Conservation (phyloP, 2,329 filamentous ascomycete genomes). For the Pseudocercospora cruenta region DNA sequence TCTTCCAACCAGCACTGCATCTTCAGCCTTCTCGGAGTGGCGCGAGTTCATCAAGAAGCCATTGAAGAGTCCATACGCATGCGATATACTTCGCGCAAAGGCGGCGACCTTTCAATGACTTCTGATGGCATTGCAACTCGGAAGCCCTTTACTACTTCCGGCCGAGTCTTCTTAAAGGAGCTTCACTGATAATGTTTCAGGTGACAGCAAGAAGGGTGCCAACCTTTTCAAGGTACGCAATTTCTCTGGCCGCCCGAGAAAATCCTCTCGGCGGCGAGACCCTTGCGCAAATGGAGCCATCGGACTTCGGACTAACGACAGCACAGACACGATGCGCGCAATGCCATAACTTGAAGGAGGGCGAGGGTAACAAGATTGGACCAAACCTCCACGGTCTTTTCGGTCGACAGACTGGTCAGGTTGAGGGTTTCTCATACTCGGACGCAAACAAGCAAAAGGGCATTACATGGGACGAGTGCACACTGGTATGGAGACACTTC, state of each 20-base stretch:
- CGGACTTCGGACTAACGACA: slow-evolving; percentile 12
- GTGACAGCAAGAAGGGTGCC: slow-evolving; percentile 94
- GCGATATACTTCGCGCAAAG: not conserved
- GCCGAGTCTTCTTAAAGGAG: not conserved
- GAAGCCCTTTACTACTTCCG: not conserved
- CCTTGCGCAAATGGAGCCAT: not conserved
- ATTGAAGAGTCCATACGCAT: not conserved
- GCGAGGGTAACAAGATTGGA: slow-evolving; percentile 96
- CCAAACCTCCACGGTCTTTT: slow-evolving; percentile 97
- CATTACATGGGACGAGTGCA: slow-evolving; percentile 82
- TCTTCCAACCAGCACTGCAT: not conserved
- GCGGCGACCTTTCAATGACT: not conserved
- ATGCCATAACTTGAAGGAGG: slow-evolving; percentile 94
- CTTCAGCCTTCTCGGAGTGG: not conserved
- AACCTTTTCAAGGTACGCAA: slow-evolving; percentile 82
- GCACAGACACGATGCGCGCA: slow-evolving; percentile 84
- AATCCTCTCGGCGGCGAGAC: slow-evolving; percentile 11
- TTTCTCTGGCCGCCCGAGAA: not conserved
- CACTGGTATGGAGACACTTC: slow-evolving; percentile 63
- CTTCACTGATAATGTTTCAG: slow-evolving; percentile 51
- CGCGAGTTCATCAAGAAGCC: slow-evolving; percentile 1
- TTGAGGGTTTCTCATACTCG: slow-evolving; percentile 94
- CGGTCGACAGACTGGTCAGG: slow-evolving; percentile 89
- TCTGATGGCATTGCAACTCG: not conserved
- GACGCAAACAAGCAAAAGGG: slow-evolving; percentile 99